Evolutionary conservation across 2,329 filamentous ascomycete genomes (phyloP).

Genomic region (Aspergillus sp.): DNA sequence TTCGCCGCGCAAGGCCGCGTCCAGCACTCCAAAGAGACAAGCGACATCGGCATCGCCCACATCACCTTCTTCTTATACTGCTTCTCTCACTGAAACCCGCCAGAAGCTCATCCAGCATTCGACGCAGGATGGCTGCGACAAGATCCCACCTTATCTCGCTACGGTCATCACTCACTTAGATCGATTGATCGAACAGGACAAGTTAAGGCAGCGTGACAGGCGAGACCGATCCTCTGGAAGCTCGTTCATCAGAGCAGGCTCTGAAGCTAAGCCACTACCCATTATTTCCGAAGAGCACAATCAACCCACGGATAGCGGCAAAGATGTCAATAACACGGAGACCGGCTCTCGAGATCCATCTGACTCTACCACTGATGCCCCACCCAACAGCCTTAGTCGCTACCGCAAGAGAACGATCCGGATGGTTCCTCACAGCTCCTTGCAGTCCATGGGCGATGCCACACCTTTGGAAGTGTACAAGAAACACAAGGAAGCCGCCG

Average conservation of each 20-base stretch:
- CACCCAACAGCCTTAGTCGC: conserved; percentile 10
- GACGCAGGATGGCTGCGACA: conserved; percentile 42
- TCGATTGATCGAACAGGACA: conserved; percentile 50
- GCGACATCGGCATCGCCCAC: conserved; percentile 38
- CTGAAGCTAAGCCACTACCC: conserved; percentile 38
- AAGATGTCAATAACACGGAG: conserved; percentile 6
- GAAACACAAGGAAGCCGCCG: conserved; percentile 13
- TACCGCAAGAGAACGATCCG: conserved; percentile 51
- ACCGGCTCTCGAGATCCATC: conserved; percentile 2
- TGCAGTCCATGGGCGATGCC: conserved; percentile 42
- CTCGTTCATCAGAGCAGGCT: conserved; percentile 11
- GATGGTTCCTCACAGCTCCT: conserved; percentile 53
- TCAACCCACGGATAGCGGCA: conserved; percentile 10
- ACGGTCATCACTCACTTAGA: conserved; percentile 61
- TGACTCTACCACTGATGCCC: conserved; percentile 5
- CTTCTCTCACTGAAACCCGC: conserved; percentile 56
- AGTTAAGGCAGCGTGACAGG: conserved; percentile 9
- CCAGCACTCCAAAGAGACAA: conserved; percentile 32
- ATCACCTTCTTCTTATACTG: conserved; percentile 51
- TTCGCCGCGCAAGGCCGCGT: conserved; percentile 13
- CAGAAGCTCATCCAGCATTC: conserved; percentile 55
- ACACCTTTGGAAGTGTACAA: conserved; percentile 58
- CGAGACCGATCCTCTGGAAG: conserved; percentile 11
- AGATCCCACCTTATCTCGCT: conserved; percentile 51
- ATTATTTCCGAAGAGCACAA: conserved; percentile 51